Evolutionary conservation across 2,329 filamentous ascomycete genomes (phyloP).

Genomic region (Arthrobotrys iridis): DNA sequence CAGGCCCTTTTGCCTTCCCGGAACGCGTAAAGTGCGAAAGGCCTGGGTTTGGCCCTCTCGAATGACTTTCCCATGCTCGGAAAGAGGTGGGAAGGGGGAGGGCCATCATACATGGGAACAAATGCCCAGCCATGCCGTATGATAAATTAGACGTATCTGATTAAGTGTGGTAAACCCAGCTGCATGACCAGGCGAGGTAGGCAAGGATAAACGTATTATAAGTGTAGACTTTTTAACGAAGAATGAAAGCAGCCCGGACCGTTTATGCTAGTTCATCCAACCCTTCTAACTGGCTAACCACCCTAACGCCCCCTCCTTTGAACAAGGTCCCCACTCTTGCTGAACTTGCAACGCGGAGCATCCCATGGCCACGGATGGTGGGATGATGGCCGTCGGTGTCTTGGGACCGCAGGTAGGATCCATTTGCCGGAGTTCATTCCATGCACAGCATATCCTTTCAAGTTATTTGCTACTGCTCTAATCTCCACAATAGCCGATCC

Average conservation of each 20-base stretch:
- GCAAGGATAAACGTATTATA: constrained; percentile 42
- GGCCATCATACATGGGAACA: constrained; percentile 17
- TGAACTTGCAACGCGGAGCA: constrained; percentile 48
- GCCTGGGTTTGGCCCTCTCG: constrained; percentile 30
- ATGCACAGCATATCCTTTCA: constrained; percentile 56
- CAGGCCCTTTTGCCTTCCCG: constrained; percentile 52
- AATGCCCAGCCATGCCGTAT: constrained; percentile 19
- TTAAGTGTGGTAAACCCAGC: constrained; percentile 53
- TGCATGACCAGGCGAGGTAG: constrained; percentile 51
- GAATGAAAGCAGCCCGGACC: constrained; percentile 41
- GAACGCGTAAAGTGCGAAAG: constrained; percentile 53
- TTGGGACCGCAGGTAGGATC: constrained; percentile 47
- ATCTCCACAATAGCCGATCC: constrained; percentile 55
- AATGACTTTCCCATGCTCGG: constrained; percentile 45
- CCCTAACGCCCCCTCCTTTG: constrained; percentile 34
- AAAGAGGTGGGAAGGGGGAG: constrained; percentile 48
- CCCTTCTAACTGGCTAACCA: constrained; percentile 42
- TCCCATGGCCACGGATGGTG: constrained; percentile 55
- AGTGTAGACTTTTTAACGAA: constrained; percentile 31
- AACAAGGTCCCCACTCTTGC: constrained; percentile 45
- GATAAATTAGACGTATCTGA: constrained; percentile 55
- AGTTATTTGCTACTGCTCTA: constrained; percentile 20
- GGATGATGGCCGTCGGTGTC: constrained; percentile 44
- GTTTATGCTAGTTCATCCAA: constrained; percentile 42
- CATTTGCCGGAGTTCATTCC: constrained; percentile 41